Conservation (phyloP, 2,329 filamentous ascomycete species). For the Cladophialophora exuberans region DNA sequence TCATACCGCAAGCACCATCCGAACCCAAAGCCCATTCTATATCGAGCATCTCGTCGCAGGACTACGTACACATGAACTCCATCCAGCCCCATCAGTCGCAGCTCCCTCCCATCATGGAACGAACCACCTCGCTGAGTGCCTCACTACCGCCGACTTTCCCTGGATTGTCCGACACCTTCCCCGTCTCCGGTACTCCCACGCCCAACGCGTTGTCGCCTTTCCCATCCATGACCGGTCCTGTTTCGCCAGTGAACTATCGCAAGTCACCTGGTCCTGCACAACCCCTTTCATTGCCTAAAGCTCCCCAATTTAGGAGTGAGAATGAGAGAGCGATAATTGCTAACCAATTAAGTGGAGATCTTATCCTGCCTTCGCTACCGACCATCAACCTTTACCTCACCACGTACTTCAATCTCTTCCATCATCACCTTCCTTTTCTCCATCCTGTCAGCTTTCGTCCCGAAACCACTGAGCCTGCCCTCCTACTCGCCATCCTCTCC, state of each 20-base stretch:
- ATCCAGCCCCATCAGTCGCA: constrained; percentile 63
- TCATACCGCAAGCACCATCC: constrained; percentile 70
- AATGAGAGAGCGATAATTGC: constrained; percentile 89
- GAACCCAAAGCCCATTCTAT: constrained; percentile 78
- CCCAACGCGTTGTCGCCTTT: constrained; percentile 76
- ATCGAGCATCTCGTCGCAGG: constrained; percentile 69
- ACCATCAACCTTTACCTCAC: constrained; percentile 90
- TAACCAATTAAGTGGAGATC: constrained; percentile 80
- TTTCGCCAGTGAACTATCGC: constrained; percentile 70
- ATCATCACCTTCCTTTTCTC: constrained; percentile 93
- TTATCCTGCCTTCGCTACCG: constrained; percentile 78
- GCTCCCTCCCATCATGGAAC: constrained; percentile 70
- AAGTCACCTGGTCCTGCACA: constrained; percentile 71
- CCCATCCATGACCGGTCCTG: constrained; percentile 67
- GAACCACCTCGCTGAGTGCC: constrained; percentile 61
- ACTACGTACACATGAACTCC: constrained; percentile 64
- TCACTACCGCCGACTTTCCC: constrained; percentile 67
- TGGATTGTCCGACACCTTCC: constrained; percentile 72
- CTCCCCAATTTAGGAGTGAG: constrained; percentile 81
- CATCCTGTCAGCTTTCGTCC: constrained; percentile 90
- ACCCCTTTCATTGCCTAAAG: constrained; percentile 65
- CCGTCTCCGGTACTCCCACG: constrained; percentile 69
- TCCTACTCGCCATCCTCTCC: constrained; percentile 87
- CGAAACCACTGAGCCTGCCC: constrained; percentile 74
- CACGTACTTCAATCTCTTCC: constrained; percentile 96